phyloP scores from a whole-genome alignment of 768 basidiomycete species.

The Suillus brevipes region DNA sequence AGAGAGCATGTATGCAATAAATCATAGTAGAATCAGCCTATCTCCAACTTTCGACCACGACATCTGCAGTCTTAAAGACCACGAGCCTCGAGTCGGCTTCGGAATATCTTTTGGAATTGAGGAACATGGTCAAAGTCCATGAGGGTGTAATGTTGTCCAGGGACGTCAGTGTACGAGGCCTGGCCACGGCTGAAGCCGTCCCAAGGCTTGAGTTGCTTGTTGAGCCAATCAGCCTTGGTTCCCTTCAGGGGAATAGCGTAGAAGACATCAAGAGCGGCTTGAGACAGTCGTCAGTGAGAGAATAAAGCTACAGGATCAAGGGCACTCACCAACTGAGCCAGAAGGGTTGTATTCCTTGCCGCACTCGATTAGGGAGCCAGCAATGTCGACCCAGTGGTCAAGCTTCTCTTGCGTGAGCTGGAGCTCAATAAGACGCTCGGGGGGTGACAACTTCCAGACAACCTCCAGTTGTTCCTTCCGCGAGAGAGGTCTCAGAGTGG shows the following conservation, averaged over 20 bases:
- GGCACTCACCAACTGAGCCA: constrained; percentile 22
- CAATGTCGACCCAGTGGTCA: constrained; percentile 24
- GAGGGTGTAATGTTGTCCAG: constrained; percentile 19
- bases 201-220: constrained; percentile 20
- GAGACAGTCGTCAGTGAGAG: background rate
- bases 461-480: constrained; percentile 21
- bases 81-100: constrained; percentile 22
- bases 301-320: background rate
- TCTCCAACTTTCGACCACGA: background rate
- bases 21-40: background rate
- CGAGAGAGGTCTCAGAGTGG: constrained; percentile 17
- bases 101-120: constrained; percentile 19
- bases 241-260: constrained; percentile 16
- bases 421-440: constrained; percentile 22
- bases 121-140: constrained; percentile 19
- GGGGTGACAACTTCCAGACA: constrained; percentile 21
- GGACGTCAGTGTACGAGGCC: constrained; percentile 14
- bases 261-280: constrained; percentile 14
- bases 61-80: constrained; percentile 15
- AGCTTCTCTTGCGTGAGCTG: constrained; percentile 25
- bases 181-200: constrained; percentile 17
- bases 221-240: constrained; percentile 16
- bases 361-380: constrained; percentile 23
- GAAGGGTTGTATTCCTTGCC: constrained; percentile 19
- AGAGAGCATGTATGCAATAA: background rate